Percentiles rank a stretch among this genome's conserved stretches.
phyloP scores from a whole-genome alignment of 345 rosid species.

The Citrus sp. region DNA sequence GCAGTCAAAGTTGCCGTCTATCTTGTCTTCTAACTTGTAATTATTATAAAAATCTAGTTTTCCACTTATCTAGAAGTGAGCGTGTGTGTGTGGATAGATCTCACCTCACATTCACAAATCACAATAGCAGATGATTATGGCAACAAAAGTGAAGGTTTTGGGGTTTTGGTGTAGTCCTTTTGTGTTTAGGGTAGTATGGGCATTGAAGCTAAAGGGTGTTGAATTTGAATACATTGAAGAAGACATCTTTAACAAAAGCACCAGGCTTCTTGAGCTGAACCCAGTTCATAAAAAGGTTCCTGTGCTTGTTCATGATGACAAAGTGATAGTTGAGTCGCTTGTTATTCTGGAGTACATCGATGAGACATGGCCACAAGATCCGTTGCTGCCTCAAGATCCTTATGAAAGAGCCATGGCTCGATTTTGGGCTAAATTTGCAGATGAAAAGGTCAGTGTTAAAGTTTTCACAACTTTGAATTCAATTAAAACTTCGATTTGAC shows the following conservation, averaged over 20 bases:
- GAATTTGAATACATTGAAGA: slow-evolving; percentile 21
- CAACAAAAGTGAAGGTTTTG: slow-evolving; percentile 14
- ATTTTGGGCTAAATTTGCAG: slow-evolving; percentile 33
- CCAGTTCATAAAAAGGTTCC: slow-evolving; percentile 17
- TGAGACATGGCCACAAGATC: slow-evolving; percentile 31
- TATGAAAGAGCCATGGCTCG: slow-evolving; percentile 32
- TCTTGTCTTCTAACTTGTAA: too few relatives aligned
- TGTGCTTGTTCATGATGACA: slow-evolving; percentile 17
- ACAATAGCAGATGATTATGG: not conserved
- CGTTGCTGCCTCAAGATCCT: slow-evolving; percentile 37
- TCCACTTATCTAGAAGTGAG: too few relatives aligned
- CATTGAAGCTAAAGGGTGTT: slow-evolving; percentile 19
- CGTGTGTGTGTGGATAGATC: too few relatives aligned
- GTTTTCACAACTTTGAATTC: too few relatives aligned
- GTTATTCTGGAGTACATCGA: slow-evolving; percentile 29
- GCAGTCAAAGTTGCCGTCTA: too few relatives aligned
- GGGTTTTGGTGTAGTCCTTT: slow-evolving; percentile 24
- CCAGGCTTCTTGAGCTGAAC: slow-evolving; percentile 11
- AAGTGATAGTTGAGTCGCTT: slow-evolving; percentile 8
- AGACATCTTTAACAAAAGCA: slow-evolving; percentile 16
- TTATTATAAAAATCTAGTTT: too few relatives aligned
- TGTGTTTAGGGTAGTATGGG: slow-evolving; percentile 8
- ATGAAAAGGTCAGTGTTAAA: slow-evolving; percentile 16
- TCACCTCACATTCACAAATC: too few relatives aligned
- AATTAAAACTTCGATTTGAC: too few relatives aligned